Conservation (phyloP, 495 filamentous ascomycete species). For the Pyronema domesticum region DNA sequence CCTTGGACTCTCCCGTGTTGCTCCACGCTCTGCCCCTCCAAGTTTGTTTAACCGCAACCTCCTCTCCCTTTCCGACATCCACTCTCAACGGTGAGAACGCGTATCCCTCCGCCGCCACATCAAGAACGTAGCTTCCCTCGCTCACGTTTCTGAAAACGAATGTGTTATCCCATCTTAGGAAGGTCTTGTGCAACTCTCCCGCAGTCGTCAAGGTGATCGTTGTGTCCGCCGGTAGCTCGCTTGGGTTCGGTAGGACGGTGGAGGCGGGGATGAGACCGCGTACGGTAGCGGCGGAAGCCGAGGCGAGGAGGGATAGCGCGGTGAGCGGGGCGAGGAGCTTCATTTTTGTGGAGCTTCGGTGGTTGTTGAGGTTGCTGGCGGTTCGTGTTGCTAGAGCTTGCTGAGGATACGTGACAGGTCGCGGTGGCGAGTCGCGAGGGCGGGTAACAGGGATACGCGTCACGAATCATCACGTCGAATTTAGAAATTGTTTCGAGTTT, state of each 20-base stretch:
- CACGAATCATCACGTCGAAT: no score
- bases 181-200: slow-evolving; percentile 32
- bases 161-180: slow-evolving; percentile 43
- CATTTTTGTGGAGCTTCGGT: slow-evolving; percentile 6
- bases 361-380: background rate
- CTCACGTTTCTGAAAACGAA: slow-evolving; percentile 56
- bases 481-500: no score
- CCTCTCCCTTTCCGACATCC: slow-evolving; percentile 40
- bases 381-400: no score
- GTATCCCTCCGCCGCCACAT: slow-evolving; percentile 54
- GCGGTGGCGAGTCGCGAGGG: no score
- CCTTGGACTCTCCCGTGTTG: slow-evolving; percentile 52
- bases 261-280: slow-evolving; percentile 17
- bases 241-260: slow-evolving; percentile 35
- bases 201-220: slow-evolving; percentile 51
- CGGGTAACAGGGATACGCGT: no score
- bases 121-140: slow-evolving; percentile 56
- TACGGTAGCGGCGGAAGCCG: slow-evolving; percentile 12
- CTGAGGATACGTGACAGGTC: no score
- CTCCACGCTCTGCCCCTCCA: slow-evolving; percentile 77
- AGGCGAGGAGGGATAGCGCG: slow-evolving; percentile 11
- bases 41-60: slow-evolving; percentile 56
- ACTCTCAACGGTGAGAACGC: slow-evolving; percentile 59
- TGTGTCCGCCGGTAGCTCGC: slow-evolving; percentile 45
- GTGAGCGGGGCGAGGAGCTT: slow-evolving; percentile 11